These are phyloP conservation scores for Rhododendron vialii DNA, from an alignment of 148 eudicot genomes.

Conservation along the genomic window DNA sequence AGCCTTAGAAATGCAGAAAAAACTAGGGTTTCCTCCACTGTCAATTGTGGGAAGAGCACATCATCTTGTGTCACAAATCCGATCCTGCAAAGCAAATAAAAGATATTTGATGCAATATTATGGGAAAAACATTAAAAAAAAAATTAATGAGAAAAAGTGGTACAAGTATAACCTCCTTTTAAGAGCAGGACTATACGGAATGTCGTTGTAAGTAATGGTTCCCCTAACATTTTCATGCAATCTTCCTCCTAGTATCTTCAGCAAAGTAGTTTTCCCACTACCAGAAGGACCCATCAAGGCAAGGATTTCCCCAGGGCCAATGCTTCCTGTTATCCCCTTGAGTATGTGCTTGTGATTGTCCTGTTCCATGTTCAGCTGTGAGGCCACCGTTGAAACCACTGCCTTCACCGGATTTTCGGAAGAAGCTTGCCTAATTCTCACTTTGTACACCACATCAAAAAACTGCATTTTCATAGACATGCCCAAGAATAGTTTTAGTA, in stretches of 20 bases:
- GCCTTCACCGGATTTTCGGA: constrained; percentile 50
- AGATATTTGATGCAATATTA: neutral
- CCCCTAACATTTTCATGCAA: constrained; percentile 74
- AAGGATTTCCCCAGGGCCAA: constrained; percentile 81
- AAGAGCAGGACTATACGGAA: constrained; percentile 71
- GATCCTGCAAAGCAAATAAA: constrained; percentile 42
- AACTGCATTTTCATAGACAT: constrained; percentile 40
- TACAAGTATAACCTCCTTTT: constrained; percentile 58
- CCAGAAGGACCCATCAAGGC: constrained; percentile 99
- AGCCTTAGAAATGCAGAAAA: constrained; percentile 93
- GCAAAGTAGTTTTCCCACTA: constrained; percentile 90
- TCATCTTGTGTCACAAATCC: constrained; percentile 98
- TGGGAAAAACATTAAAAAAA: neutral
- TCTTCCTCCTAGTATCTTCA: constrained; percentile 78
- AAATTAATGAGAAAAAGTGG: neutral
- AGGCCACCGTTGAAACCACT: constrained; percentile 59
- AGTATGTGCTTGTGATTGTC: constrained; percentile 69
- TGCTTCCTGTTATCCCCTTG: constrained; percentile 89
- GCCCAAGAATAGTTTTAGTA: neutral
- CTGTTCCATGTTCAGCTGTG: constrained; percentile 44
- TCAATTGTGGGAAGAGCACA: constrained; percentile 79
- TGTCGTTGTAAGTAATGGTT: constrained; percentile 68
- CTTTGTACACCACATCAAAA: constrained; percentile 77
- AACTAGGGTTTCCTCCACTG: constrained; percentile 86
- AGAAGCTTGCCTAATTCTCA: constrained; percentile 34